Conservation (phyloP, 2,329 filamentous ascomycete species). For the Thyridium curvatum region DNA sequence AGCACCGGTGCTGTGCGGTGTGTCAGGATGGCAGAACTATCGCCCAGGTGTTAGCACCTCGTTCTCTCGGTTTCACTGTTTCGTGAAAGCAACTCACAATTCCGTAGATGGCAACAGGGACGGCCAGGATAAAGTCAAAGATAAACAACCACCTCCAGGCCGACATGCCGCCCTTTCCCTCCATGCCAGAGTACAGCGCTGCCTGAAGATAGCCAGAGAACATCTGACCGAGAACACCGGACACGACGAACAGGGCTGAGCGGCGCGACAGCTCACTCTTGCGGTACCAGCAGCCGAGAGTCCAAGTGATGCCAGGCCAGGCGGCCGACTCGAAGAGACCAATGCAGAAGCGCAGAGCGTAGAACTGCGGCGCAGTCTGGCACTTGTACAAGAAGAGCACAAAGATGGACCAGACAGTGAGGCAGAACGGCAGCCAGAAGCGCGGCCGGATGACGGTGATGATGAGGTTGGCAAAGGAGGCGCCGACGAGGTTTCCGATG, state of each 20-base stretch:
- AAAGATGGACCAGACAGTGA: slow-evolving; percentile 29
- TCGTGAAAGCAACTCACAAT: slow-evolving; percentile 9
- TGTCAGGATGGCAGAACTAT: slow-evolving; percentile 32
- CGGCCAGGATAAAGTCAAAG: slow-evolving; percentile 26
- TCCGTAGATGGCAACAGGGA: slow-evolving; percentile 29
- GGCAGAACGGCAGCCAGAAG: slow-evolving; percentile 31
- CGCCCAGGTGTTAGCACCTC: background rate
- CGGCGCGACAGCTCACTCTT: slow-evolving; percentile 44
- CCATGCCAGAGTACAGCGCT: slow-evolving; percentile 3
- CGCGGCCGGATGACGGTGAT: slow-evolving; percentile 35
- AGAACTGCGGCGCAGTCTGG: slow-evolving; percentile 29
- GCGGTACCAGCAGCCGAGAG: slow-evolving; percentile 54
- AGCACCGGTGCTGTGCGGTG: slow-evolving; percentile 31
- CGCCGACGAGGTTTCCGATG: slow-evolving; percentile 39
- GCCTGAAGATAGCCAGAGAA: slow-evolving; percentile 5
- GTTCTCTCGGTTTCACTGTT: background rate
- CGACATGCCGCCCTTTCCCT: slow-evolving; percentile 2
- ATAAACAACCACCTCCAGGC: slow-evolving; percentile 26
- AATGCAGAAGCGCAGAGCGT: slow-evolving; percentile 45
- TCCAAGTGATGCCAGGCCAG: slow-evolving; percentile 46
- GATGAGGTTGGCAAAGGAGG: slow-evolving; percentile 34
- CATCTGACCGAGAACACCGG: background rate
- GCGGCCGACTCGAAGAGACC: slow-evolving; percentile 50
- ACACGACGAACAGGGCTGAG: background rate
- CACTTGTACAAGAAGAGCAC: slow-evolving; percentile 33